Base-by-base conservation (phyloP, 495 filamentous ascomycete genomes). In the Aspergillus homomorphus region DNA sequence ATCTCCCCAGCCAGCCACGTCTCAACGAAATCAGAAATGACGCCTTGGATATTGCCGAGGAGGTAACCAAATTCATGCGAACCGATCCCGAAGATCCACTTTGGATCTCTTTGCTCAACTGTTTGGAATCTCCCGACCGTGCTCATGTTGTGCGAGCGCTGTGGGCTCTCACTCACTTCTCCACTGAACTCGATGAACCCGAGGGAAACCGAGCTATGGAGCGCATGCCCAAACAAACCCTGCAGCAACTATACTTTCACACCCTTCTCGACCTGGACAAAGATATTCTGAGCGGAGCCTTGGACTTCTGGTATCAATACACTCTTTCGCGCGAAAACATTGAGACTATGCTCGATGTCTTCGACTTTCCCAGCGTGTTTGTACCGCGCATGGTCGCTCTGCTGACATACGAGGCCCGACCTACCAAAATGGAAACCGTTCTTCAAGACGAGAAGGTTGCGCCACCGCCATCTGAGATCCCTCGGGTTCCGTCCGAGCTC, bases 291-390 rank as follows among this genome's bases (percentile, higher is more conserved):
- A 86, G 87, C 51, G 89, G 90, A 26, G 90, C 88, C 56, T 80
- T 98, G 21, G 95, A 98, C 70, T 96, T 99, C 68, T 83, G 96
- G 59, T 98, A 97, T 65, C 91, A 96, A 68, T 99, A 90, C 68
- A 96, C 92, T 0, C 88, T 92, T 1, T 84, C 88, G 7, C 83
- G 86, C 19, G 82, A 88, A n/a, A 99, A 98, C 66, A 86, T 97
- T 30, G 88, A 90, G 58, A 84, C 74, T 33, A 67, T 91, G 53
- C 77, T 88, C 33, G 77, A 83, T 51, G 63, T 71, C 61, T 79
- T 62, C 70, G 90, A 89, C 43, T 74, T 90, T 52, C 82, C 88
- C 56, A 80, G 82, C 42, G 73, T 77, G 26, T 73, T 95, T 14
- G 82, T 92, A 7, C 82, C 83, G 1, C 90, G 93, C 57, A 85